Evolutionary conservation across 2,329 filamentous ascomycete genomes (phyloP), one percentile per base, ranked within the genome.

Genomic region (Metarhizium rileyi): DNA sequence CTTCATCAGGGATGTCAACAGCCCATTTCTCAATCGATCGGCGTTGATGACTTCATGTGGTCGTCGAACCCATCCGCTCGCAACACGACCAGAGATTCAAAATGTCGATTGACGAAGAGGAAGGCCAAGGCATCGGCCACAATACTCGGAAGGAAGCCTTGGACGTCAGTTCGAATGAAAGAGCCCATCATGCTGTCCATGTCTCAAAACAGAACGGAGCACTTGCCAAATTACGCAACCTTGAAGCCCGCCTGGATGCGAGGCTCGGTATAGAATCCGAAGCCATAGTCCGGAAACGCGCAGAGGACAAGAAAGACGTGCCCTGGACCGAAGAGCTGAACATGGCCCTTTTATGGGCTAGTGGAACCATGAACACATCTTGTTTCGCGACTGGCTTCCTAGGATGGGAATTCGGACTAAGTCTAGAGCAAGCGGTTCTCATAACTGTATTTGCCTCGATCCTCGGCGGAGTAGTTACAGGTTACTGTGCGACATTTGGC

Each of bases 261-360:
- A 71, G 66, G 54, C 58, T 77, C 38, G 74, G 74, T 18, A 64
- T 77, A 50, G 75, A 77, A 59, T 67, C 71, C 2, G 62, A 74
- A 45, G 71, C 70, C 41, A 68, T 75, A 43, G 61, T 62, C 9
- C 68, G 75, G 49, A 71, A 73, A 53, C 64, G 64, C 5, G 68
- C 73, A 30, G 69, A 74, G 58, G 67, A 74, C 40, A 63, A 62
- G 41, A 48, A 53, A 22, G 44, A 47, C 26, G 59, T 61, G 9
- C 52, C 59, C 10, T 68, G 63, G 63, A 63, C 61, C 20, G 70
- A 71, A 56, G 68, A 70, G 52, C 58, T 71, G 49, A 66, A 67
- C 50, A 78, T 77, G 74, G 73, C 72, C 10, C 59, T 75, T 50
- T 63, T 78, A 50, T 78, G 75, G 75, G 72, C 74, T 20, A 71